These are phyloP conservation scores for Fusarium sp. DNA, from an alignment of 2,329 filamentous ascomycete species.

Conservation along the genomic window DNA sequence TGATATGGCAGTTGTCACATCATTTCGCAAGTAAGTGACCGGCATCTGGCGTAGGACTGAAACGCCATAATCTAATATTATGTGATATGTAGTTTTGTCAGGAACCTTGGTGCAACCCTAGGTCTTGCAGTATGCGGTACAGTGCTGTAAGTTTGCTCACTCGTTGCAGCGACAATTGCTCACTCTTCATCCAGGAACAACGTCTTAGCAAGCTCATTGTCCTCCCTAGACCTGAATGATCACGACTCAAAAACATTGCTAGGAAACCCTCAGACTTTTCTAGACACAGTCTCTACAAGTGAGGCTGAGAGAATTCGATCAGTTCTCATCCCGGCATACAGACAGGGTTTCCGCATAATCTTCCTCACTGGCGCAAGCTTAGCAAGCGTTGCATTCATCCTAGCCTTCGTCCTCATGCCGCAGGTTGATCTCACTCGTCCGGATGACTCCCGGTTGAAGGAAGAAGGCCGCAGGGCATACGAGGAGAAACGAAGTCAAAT, in stretches of 20 bases:
- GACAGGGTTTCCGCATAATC: slow-evolving; percentile 55
- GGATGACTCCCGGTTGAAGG: slow-evolving; percentile 56
- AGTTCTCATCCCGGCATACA: slow-evolving; percentile 55
- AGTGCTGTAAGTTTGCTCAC: slow-evolving; percentile 51
- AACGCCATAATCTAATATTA: neutral
- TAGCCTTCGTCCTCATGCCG: slow-evolving; percentile 58
- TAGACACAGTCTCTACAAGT: slow-evolving; percentile 45
- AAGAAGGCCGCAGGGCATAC: slow-evolving; percentile 50
- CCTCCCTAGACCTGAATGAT: slow-evolving; percentile 44
- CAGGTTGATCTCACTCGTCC: slow-evolving; percentile 56
- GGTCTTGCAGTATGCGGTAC: slow-evolving; percentile 58
- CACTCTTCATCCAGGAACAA: slow-evolving; percentile 52
- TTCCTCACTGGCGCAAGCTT: slow-evolving; percentile 56
- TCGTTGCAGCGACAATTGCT: neutral
- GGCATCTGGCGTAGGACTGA: neutral
- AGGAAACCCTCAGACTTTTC: slow-evolving; percentile 53
- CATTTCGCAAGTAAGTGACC: slow-evolving; percentile 57
- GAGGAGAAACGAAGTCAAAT: slow-evolving; percentile 29
- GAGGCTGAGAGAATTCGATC: slow-evolving; percentile 51
- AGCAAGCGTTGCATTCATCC: slow-evolving; percentile 53
- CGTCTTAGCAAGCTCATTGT: slow-evolving; percentile 51
- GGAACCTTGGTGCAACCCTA: slow-evolving; percentile 57
- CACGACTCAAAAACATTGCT: slow-evolving; percentile 49
- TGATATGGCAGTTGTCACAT: slow-evolving; percentile 61
- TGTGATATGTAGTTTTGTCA: slow-evolving; percentile 52